Base-by-base conservation (phyloP, 306 rosid species). In the Biancaea sappan region DNA sequence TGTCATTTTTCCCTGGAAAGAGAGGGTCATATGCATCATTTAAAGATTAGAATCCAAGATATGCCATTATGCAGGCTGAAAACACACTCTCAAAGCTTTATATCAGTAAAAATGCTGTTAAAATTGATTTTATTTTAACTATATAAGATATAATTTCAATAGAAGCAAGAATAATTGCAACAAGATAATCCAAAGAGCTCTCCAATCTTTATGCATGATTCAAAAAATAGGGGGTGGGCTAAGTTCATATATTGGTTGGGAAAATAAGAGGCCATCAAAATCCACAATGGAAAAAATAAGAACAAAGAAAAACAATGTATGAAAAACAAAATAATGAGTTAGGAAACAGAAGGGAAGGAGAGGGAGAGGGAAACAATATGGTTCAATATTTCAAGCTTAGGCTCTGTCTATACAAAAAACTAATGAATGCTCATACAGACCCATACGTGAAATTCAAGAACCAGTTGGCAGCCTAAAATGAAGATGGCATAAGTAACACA, bases 1-100 rank as follows among this genome's bases (percentile, higher is more conserved):
- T 51, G 98, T 84, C 98, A 93, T 91, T 86, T 90, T 91, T 46
- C 98, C 98, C 98, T 93, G 90, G 78, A 86, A 69, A 83, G 64
- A 75, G 25, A 86, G 48, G 29, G 52, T 79, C 67, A 66, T 29
- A 46, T 56, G 73, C 77, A 75, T 50, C 74, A 62, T 63, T 57
- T 8, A 66, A 58, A 81, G 40, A 66, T 26, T 14, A 47, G 72
- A 61, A 66, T 34, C 64, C 54, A 56, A 58, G 80, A 63, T 29
- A 38, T 34, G 38, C 19, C 10, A 54, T 8, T 44, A 26, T 56
- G 67, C 58, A 78, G 56, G 70, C 72, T 22, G 26, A 71, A 29
- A 53, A 66, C 50, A 44, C 72, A 44, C 43, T 41, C 35, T 48
- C 54, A 79, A 79, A 44, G 38, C 70, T 9, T 31, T 6, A 69